Evolutionary conservation across 257 asterid species (phyloP).

Genomic region (Thymus quinquecostatus): DNA sequence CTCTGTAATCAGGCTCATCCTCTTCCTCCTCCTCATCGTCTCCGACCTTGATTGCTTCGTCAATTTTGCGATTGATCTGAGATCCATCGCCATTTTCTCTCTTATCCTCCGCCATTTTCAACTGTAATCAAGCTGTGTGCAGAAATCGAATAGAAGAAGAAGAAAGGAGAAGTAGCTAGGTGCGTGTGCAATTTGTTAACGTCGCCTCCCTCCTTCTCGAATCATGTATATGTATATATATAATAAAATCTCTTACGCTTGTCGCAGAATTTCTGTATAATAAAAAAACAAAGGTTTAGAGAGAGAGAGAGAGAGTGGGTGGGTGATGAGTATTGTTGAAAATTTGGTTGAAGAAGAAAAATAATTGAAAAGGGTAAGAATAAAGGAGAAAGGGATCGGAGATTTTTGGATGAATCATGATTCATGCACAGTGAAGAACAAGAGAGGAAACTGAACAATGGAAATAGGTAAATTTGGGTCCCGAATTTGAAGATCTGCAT

Average conservation of each 20-base stretch:
- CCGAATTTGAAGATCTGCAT: background rate
- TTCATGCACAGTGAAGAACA: background rate
- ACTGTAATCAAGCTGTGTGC: background rate
- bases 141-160: background rate
- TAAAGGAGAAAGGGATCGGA: background rate
- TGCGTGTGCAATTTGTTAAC: slow-evolving; percentile 1
- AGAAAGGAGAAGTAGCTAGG: background rate
- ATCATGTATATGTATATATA: background rate
- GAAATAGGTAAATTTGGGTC: background rate
- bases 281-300: background rate
- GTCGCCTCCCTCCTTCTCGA: no score
- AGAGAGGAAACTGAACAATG: background rate
- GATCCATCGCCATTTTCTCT: slow-evolving; percentile 31
- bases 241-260: background rate
- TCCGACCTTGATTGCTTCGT: slow-evolving; percentile 18
- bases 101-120: slow-evolving; percentile 10
- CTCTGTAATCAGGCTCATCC: slow-evolving; percentile 59
- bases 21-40: slow-evolving; percentile 36
- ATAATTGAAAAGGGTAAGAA: background rate
- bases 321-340: background rate
- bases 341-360: background rate
- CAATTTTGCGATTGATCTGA: background rate
- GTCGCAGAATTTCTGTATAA: background rate
- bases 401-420: background rate
- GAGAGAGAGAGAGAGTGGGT: background rate